Evolutionary conservation across 2,329 filamentous ascomycete genomes (phyloP).

Genomic region (Chrysosporium queenslandicum): DNA sequence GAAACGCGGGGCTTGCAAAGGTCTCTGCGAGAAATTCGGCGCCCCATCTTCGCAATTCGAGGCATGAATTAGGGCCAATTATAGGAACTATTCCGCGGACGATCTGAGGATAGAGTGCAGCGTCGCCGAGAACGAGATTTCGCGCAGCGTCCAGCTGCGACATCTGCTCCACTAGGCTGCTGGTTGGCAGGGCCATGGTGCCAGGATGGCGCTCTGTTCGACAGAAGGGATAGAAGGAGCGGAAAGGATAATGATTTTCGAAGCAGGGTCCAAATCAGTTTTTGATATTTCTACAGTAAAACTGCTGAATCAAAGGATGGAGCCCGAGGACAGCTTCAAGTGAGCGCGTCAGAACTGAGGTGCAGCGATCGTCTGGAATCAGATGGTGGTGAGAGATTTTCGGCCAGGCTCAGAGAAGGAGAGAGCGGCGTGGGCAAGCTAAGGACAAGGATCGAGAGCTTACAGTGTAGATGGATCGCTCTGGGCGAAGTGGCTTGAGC

Average conservation of each 20-base stretch:
- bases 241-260: neutral
- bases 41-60: slow-evolving; percentile 89
- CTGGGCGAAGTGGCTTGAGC: neutral
- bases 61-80: slow-evolving; percentile 60
- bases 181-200: slow-evolving; percentile 22
- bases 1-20: slow-evolving; percentile 81
- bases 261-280: neutral
- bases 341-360: slow-evolving; percentile 2
- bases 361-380: neutral
- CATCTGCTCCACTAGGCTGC: slow-evolving; percentile 64
- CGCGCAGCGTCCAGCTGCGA: slow-evolving; percentile 83
- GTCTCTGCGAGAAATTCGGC: slow-evolving; percentile 92
- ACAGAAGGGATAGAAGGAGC: neutral
- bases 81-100: slow-evolving; percentile 89
- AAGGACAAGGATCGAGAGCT: neutral
- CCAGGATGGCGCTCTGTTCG: neutral
- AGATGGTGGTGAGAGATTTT: neutral
- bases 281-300: neutral
- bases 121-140: slow-evolving; percentile 75
- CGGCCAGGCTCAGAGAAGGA: neutral
- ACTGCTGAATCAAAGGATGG: neutral
- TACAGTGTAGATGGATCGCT: neutral
- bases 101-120: slow-evolving; percentile 82
- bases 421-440: neutral
- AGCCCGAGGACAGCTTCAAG: neutral